Evolutionary conservation across 2,329 filamentous ascomycete genomes (phyloP), one percentile per base, ranked within the genome.

Genomic region (Thelonectria blattea): DNA sequence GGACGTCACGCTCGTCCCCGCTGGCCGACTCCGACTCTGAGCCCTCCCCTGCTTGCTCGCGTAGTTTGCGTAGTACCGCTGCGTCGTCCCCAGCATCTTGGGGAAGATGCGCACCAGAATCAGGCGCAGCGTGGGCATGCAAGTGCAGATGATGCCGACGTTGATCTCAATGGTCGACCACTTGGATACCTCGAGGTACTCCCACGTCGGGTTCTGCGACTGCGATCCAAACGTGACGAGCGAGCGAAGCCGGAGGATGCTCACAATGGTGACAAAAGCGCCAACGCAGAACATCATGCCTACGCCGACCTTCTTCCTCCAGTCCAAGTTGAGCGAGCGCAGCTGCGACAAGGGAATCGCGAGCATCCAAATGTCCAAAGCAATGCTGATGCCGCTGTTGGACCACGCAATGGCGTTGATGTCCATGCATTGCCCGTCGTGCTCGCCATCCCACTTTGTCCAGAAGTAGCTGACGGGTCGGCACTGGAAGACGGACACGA

Each of bases 301-400:
- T 6, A 84, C 77, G 15, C 80, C 76, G 18, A 80, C 46, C 72
- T 82, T 85, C 70, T 82, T 83, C 65, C 76, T 80, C 73, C 76
- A 80, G 55, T 79, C 76, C 34, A 85, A 60, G 3, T 79, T 75
- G 10, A 85, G 73, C 0, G 71, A 58, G 27, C 71, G 68, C 4
- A 85, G 66, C 49, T 82, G 77, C 22, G 76, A 78, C 4, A 85
- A 67, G 0, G 85, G 84, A 7, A 87, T 73, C 0, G 73, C 76
- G 20, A 87, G 74, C 66, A 86, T 82, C 76, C 80, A 81, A 2
- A 83, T 9, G 60, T 88, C 85, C n/a, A 85, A 72, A 0, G 72
- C 71, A 48, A 88, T 86, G 58, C 81, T 83, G 52, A 84, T 78
- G 17, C 68, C 77, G 0, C 84, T 84, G 41, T 83, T 81, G 24